Conservation (phyloP, 2,329 filamentous ascomycete genomes). For the Ceratocystis papillata region DNA sequence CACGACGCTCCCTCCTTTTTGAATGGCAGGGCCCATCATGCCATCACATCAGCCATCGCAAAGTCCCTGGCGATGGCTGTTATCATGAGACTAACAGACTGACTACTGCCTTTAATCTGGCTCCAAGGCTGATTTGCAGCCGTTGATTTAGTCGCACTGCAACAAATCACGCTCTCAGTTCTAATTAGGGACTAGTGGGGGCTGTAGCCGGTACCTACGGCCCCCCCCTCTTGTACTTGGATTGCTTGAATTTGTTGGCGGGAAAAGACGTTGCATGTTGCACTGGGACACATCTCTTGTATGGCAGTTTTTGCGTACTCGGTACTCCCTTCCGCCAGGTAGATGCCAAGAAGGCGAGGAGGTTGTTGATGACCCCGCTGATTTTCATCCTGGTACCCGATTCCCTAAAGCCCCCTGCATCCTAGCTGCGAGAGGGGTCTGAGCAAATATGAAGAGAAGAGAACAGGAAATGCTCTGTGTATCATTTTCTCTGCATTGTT, state of each 20-base stretch:
- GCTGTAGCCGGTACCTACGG: not conserved
- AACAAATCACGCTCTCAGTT: not conserved
- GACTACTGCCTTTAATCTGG: not conserved
- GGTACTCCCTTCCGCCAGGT: not conserved
- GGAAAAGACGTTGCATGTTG: not conserved
- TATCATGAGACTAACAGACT: not conserved
- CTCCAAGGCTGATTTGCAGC: not conserved
- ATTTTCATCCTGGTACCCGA: not conserved
- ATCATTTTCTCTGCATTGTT: not conserved
- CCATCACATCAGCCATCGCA: not conserved
- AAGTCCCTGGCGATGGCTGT: not conserved
- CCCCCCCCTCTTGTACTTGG: not conserved
- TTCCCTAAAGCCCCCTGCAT: slow-evolving; percentile 1
- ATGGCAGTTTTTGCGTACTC: not conserved
- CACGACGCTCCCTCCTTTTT: not conserved
- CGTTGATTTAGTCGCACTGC: not conserved
- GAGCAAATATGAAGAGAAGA: not conserved
- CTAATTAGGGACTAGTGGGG: not conserved
- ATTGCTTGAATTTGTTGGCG: not conserved
- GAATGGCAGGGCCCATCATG: not conserved
- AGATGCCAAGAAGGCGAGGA: slow-evolving; percentile 3
- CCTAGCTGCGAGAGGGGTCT: slow-evolving; percentile 5
- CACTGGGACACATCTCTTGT: not conserved
- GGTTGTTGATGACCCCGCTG: not conserved
- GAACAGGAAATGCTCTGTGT: not conserved